Conservation (phyloP, 148 eudicot species). For the Vaccinium vitisidaea region DNA sequence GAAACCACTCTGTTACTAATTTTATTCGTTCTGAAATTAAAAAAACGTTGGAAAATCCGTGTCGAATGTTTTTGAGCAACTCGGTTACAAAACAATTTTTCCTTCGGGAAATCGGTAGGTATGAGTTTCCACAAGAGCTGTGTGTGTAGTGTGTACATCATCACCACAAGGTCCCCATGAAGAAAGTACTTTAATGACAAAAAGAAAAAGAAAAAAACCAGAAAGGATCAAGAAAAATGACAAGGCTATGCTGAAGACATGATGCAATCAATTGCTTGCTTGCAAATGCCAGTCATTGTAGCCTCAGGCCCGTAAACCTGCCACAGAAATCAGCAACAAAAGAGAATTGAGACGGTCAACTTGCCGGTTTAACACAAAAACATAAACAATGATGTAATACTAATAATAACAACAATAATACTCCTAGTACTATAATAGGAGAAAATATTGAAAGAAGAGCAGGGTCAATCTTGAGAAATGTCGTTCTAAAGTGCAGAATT, state of each 20-base stretch:
- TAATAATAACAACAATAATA: neutral
- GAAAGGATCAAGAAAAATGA: neutral
- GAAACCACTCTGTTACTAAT: neutral
- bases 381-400: neutral
- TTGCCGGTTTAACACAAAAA: neutral
- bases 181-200: neutral
- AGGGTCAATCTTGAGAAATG: neutral
- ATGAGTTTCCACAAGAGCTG: neutral
- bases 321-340: neutral
- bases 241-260: slow-evolving; percentile 52
- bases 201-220: neutral
- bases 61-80: neutral
- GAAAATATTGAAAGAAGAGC: neutral
- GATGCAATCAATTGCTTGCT: slow-evolving; percentile 92
- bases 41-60: neutral
- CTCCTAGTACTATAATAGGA: neutral
- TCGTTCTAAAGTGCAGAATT: neutral
- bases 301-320: slow-evolving; percentile 96
- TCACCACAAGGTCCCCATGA: neutral
- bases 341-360: neutral
- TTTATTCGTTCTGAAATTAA: neutral
- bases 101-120: neutral
- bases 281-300: slow-evolving; percentile 98
- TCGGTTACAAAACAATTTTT: neutral
- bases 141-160: neutral